Evolutionary conservation across 805 yeast species (phyloP), one percentile per base, ranked within the genome.

Genomic region (Candida piceae): DNA sequence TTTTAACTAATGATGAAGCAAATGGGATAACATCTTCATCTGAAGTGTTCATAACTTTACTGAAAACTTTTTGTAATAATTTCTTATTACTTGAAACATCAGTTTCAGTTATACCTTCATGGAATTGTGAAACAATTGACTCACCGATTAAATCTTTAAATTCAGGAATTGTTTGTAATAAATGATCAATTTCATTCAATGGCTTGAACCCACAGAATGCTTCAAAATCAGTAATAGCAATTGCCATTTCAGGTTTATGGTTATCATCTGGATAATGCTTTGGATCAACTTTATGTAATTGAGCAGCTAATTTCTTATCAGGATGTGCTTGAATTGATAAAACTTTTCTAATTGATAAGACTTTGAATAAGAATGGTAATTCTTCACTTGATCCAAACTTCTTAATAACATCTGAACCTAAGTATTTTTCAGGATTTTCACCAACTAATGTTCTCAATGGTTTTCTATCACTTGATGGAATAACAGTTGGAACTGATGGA

Each of bases 181-280:
- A 78, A 31, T 67, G 67, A 32, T 80, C 80, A 49, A 93, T 74
- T 63, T 88, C 83, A 24, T 69, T 72, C 53, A 89, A 74, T 16
- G 98, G 98, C 58, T 93, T 82, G 70, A 93, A 93, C 0, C 98
- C 98, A 64, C 98, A 93, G 66, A 93, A 90, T 0, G 97, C 97
- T 68, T 93, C 97, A 53, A 93, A 93, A 42, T 78, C 85, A 16
- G 97, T 89, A 36, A 93, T 80, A 7, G 98, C 98, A 55, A 93
- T 78, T 34, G 98, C 97, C 98, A 93, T 93, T 64, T 93, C 98
- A n/a, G 98, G 98, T 69, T 93, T 93, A 66, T 93, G 98, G 69
- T 93, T 93, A 60, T 82, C 95, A 66, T 93, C 98, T 4, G 97
- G 97, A 61, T 93, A 93, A 66, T 93, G 84, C 53, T 79, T 78